These are phyloP conservation scores for Cercophora newfieldiana DNA, from an alignment of 495 filamentous ascomycete species.

Conservation along the genomic window DNA sequence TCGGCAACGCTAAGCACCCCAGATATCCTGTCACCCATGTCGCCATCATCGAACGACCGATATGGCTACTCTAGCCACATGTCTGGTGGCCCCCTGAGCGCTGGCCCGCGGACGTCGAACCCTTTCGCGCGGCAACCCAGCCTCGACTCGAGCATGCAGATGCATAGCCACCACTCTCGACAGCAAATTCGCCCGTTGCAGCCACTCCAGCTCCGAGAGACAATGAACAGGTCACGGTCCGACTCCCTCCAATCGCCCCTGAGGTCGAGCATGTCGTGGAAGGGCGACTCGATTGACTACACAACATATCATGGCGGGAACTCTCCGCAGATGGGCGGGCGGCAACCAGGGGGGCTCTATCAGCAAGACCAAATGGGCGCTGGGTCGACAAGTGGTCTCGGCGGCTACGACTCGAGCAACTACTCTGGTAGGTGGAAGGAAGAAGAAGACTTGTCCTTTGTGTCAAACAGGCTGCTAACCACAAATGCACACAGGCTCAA, in stretches of 20 bases:
- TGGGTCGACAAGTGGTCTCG: slow-evolving; percentile 28
- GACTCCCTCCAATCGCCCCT: slow-evolving; percentile 61
- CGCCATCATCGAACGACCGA: slow-evolving; percentile 51
- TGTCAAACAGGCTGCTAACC: not conserved
- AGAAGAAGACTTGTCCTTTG: not conserved
- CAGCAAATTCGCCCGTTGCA: slow-evolving; percentile 54
- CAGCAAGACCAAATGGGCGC: slow-evolving; percentile 33
- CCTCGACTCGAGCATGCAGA: slow-evolving; percentile 47
- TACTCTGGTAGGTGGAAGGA: slow-evolving; percentile 50
- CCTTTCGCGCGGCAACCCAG: slow-evolving; percentile 55
- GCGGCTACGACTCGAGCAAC: slow-evolving; percentile 51
- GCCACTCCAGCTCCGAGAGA: slow-evolving; percentile 60
- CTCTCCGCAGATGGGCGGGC: slow-evolving; percentile 46
- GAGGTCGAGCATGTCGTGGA: slow-evolving; percentile 63
- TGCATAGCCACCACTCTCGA: slow-evolving; percentile 41
- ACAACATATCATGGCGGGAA: slow-evolving; percentile 44
- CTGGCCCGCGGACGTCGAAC: slow-evolving; percentile 53
- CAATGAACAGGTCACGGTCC: slow-evolving; percentile 57
- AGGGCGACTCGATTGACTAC: slow-evolving; percentile 59
- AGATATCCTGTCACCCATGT: slow-evolving; percentile 56
- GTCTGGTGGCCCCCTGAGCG: slow-evolving; percentile 48
- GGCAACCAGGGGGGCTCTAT: slow-evolving; percentile 43
- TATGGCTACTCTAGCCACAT: slow-evolving; percentile 54
- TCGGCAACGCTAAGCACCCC: slow-evolving; percentile 46
- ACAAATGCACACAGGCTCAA: slow-evolving; percentile 35